Evolutionary conservation across 768 basidiomycete genomes (phyloP).

Genomic region (Auriscalpium vulgare): DNA sequence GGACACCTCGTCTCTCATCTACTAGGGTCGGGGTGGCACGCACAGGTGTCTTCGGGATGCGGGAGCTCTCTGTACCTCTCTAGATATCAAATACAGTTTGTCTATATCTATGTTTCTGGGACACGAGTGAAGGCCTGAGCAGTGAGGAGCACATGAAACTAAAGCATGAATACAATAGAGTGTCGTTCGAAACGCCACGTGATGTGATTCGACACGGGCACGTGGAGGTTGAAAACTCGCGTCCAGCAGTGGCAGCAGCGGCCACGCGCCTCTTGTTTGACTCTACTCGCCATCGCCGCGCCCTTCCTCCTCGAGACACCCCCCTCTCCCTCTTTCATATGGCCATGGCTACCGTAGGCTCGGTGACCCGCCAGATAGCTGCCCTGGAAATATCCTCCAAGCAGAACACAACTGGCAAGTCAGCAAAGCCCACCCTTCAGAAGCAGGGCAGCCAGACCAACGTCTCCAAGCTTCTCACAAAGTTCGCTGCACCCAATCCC

Average conservation of each 20-base stretch:
- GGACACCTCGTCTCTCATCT: constrained; percentile 75
- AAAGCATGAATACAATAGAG: too few species aligned
- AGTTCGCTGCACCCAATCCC: constrained; percentile 63
- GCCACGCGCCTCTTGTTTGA: not conserved
- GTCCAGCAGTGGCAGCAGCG: not conserved
- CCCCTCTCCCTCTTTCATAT: not conserved
- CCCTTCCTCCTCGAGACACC: not conserved
- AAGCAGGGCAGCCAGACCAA: constrained; percentile 55
- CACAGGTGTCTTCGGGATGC: too few species aligned
- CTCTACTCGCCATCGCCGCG: not conserved
- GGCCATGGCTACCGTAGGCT: constrained; percentile 38
- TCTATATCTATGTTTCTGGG: too few species aligned
- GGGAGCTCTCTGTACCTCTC: too few species aligned
- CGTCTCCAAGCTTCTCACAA: constrained; percentile 65
- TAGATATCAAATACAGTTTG: too few species aligned
- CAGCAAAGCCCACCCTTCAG: constrained; percentile 26
- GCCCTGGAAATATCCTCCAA: constrained; percentile 56
- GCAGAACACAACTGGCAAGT: constrained; percentile 30
- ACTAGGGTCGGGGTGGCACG: constrained; percentile 30
- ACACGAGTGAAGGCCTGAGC: too few species aligned
- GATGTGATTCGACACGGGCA: not conserved
- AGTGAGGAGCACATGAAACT: too few species aligned
- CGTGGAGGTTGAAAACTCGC: not conserved
- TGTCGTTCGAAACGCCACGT: too few species aligned
- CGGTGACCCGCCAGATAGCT: constrained; percentile 60